Evolutionary conservation across 768 basidiomycete species (phyloP).

Genomic region (Russula sp.): DNA sequence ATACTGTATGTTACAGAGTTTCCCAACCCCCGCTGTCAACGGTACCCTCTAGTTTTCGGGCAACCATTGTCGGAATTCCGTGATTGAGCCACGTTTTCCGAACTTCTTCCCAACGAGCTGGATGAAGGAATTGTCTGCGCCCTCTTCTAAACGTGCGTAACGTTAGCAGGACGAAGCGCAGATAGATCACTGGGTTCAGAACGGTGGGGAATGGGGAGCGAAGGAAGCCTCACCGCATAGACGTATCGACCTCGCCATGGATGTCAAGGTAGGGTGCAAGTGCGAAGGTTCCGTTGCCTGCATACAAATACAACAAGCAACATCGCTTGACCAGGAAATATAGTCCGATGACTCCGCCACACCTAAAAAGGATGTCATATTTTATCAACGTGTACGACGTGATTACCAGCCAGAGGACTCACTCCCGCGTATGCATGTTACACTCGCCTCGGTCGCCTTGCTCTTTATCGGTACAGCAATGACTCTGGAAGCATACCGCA

Average conservation of each 20-base stretch:
- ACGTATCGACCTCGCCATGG: constrained; percentile 90
- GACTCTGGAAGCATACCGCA: constrained; percentile 84
- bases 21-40: constrained; percentile 95
- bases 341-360: constrained; percentile 83
- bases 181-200: background rate
- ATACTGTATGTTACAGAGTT: constrained; percentile 49
- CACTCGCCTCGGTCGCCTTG: constrained; percentile 77
- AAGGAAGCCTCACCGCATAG: constrained; percentile 66
- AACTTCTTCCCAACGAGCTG: constrained; percentile 85
- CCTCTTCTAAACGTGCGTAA: constrained; percentile 57
- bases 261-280: constrained; percentile 89
- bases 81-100: constrained; percentile 89
- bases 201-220: background rate
- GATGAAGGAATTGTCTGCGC: constrained; percentile 82
- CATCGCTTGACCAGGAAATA: constrained; percentile 93
- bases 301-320: constrained; percentile 83
- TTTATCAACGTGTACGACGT: background rate
- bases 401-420: background rate
- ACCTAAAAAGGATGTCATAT: constrained; percentile 47
- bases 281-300: constrained; percentile 83
- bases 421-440: constrained; percentile 91
- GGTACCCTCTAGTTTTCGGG: constrained; percentile 82
- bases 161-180: constrained; percentile 9
- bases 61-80: constrained; percentile 84
- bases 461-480: constrained; percentile 82